Evolutionary conservation across 176 grass and related monocot species (phyloP), one percentile per base, ranked within the genome.

Genomic region (Cenchrus purpureus): DNA sequence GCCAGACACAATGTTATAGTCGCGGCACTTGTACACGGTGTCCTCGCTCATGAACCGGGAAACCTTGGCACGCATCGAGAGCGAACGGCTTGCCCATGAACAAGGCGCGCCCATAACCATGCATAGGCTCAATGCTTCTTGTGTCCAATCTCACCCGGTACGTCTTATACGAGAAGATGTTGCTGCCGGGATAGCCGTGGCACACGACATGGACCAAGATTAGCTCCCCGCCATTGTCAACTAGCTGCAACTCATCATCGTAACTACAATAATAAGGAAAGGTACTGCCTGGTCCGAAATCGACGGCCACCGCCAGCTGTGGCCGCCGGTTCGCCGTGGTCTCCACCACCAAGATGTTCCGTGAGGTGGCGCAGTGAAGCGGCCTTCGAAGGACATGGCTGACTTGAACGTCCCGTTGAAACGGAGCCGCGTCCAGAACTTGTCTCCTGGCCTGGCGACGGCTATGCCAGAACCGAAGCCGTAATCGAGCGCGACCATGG

Each of bases 381-480:
- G 82, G 17, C 71, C 71, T 8, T 58, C 56, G 0, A 75, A 74
- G 0, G 58, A 15, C 57, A 64, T 8, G 7, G 34, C 34, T 1
- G 74, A 59, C 17, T 32, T 37, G 8, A 77, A 3, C 1, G 1
- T 3, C 1, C 7, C 2, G 2, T 0, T 8, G 5, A 9, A 4
- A 2, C 8, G 5, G 16, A 76, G 53, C 52, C 2, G 32, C 55
- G 55, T 60, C 74, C 55, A 77, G 0, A 37, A 14, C 55, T 60
- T 5, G 11, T 77, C 55, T 11, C 74, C 74, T 2, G 74, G 55
- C 74, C 42, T 77, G 54, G 74, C 55, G 55, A 77, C 74, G 74
- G 73, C 73, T 2, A 76, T 12, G 1, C 1, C 15, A 7, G 13
- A 31, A 14, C 0, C 3, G 73, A 0, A 1, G 73, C 73, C 15